Base-by-base conservation (phyloP, 2,329 filamentous ascomycete genomes). In the Xylariaceae sp. region DNA sequence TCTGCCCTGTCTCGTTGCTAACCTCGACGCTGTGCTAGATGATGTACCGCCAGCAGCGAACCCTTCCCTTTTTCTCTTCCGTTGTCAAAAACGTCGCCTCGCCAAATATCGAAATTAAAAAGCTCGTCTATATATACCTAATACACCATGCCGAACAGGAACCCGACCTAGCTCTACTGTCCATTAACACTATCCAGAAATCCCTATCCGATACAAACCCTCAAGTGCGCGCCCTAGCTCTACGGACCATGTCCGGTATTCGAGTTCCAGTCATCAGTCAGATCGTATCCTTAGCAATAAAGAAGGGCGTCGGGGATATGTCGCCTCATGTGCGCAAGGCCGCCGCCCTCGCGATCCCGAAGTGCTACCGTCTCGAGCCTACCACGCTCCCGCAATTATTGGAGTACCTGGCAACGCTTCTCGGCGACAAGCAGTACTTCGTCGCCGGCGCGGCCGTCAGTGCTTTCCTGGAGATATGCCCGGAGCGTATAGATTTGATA, bases 161-260 rank as follows among this genome's bases (percentile, higher is more conserved):
- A 68, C 94, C 93, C 53, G 94, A 99, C 73, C 89, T 97, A 39
- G 92, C 94, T 16, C 82, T 99, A 30, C 82, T 99, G 37, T 96
- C 92, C 54, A 97, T 99, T 81, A 99, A 99, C 75, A 96, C 94
- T 6, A 97, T 99, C 64, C 94, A 99, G 70, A 97, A 97, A 74
- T 96, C 93, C 8, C 83, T 99, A 53, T 96, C 92, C 20, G 94
- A 99, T 73, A 81, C 87, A 53, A 97, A 92, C 70, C 91, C 94
- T 1, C 89, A 96, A 68, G 86, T 97, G 16, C 87, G 94, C 62
- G 91, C 93, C 18, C 87, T 99, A 66, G 94, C 94, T 0, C 80
- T 99, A 58, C 91, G 92, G 59, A 96, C 94, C 61, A 99, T 99
- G 93, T 95, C 92, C 0, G 92, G 91, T 10, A 97, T 99, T 59